Percentiles rank a stretch among this genome's conserved stretches.
These are phyloP conservation scores for Metarhizium rileyi DNA, from an alignment of 2,329 filamentous ascomycete species.

Conservation along the genomic window DNA sequence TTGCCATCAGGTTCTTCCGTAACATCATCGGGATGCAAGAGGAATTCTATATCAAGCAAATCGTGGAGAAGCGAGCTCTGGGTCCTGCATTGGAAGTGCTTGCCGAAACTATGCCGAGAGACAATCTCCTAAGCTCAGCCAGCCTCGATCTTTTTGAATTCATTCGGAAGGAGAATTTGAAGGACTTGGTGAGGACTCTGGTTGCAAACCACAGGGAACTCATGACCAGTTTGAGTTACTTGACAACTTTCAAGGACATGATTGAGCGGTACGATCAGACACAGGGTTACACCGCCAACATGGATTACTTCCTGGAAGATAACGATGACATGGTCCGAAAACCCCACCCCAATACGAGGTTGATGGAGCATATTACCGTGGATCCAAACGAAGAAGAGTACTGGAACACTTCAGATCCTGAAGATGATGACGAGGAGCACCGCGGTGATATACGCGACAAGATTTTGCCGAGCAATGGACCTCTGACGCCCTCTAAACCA, in stretches of 20 bases:
- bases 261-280: conserved; percentile 72
- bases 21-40: conserved; percentile 78
- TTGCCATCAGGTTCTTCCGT: conserved; percentile 88
- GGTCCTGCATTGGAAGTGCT: conserved; percentile 79
- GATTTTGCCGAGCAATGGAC: conserved; percentile 46
- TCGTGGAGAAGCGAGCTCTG: conserved; percentile 72
- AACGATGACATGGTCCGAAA: conserved; percentile 46
- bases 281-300: conserved; percentile 53
- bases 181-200: conserved; percentile 71
- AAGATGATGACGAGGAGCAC: conserved; percentile 55
- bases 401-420: conserved; percentile 82
- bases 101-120: conserved; percentile 74
- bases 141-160: conserved; percentile 91
- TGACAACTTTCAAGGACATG: conserved; percentile 74
- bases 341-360: conserved; percentile 40
- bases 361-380: conserved; percentile 61
- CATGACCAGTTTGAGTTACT: conserved; percentile 65
- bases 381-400: conserved; percentile 87
- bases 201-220: conserved; percentile 77
- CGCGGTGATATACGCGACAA: conserved; percentile 19
- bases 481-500: conserved; percentile 53
- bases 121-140: conserved; percentile 89
- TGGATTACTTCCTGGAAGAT: conserved; percentile 65
- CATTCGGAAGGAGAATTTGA: conserved; percentile 73
- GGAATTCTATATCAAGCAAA: conserved; percentile 80